phyloP scores from a whole-genome alignment of 1,284 basidiomycete genomes.

The Microbotryomycetes sp. region DNA sequence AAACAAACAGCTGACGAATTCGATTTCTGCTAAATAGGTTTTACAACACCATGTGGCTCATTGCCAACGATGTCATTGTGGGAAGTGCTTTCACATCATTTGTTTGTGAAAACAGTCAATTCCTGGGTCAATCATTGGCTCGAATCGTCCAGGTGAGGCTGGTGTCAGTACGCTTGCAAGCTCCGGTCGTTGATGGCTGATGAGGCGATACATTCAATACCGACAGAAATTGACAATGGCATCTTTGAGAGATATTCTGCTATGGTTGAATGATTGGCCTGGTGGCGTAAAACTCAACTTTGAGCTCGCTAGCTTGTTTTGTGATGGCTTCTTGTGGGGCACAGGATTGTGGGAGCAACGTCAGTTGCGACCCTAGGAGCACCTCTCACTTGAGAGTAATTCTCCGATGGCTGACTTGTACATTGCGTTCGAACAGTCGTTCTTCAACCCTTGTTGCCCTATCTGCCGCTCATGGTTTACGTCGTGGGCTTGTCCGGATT shows the following conservation, averaged over 20 bases:
- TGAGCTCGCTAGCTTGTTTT: slow-evolving; percentile 70
- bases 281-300: slow-evolving; percentile 94
- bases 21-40: slow-evolving; percentile 59
- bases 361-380: slow-evolving; percentile 43
- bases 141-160: slow-evolving; percentile 36
- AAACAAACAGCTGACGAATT: slow-evolving; percentile 6
- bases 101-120: slow-evolving; percentile 54
- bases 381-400: background rate
- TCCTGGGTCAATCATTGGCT: slow-evolving; percentile 20
- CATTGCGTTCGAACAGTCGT: slow-evolving; percentile 8
- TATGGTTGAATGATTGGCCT: slow-evolving; percentile 93
- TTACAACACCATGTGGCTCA: slow-evolving; percentile 84
- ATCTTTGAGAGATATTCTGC: slow-evolving; percentile 53
- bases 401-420: background rate
- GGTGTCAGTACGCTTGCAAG: too few species aligned
- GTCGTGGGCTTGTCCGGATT: slow-evolving; percentile 53
- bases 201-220: background rate
- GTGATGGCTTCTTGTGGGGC: slow-evolving; percentile 58
- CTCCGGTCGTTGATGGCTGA: background rate
- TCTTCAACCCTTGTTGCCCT: slow-evolving; percentile 43
- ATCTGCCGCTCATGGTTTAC: slow-evolving; percentile 50
- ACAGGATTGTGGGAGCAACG: slow-evolving; percentile 59
- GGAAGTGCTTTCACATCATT: slow-evolving; percentile 65
- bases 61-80: slow-evolving; percentile 81
- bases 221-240: slow-evolving; percentile 49